Percentiles rank a stretch among this genome's conserved stretches.
phyloP scores from a whole-genome alignment of 371 early-diverging fungal species.

The Modicella reniformis region DNA sequence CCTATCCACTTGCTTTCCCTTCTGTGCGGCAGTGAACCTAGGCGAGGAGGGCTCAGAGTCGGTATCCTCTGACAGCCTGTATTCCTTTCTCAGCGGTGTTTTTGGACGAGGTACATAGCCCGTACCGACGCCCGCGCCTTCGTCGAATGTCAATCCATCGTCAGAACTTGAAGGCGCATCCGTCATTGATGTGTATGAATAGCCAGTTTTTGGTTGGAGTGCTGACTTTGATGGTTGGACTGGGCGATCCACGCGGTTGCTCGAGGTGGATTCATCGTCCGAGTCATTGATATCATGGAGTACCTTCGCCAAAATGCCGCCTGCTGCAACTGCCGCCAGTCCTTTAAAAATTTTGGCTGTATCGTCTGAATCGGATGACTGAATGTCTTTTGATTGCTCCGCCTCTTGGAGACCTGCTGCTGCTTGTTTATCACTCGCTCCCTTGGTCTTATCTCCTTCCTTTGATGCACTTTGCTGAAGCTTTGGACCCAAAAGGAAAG shows the following conservation, averaged over 20 bases:
- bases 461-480: not conserved
- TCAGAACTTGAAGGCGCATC: slow-evolving; percentile 19
- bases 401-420: not conserved
- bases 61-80: not conserved
- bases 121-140: slow-evolving; percentile 27
- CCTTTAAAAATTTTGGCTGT: not conserved
- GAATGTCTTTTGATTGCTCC: not conserved
- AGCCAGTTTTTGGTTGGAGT: not conserved
- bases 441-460: not conserved
- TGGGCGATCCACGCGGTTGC: not conserved
- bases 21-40: slow-evolving; percentile 21
- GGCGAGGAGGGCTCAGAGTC: slow-evolving; percentile 10
- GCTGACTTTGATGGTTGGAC: not conserved
- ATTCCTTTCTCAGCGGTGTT: not conserved
- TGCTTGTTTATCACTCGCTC: not conserved
- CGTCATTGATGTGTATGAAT: not conserved
- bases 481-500: slow-evolving; percentile 5
- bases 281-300: slow-evolving; percentile 20
- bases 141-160: slow-evolving; percentile 25
- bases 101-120: slow-evolving; percentile 2
- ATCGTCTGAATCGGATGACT: slow-evolving; percentile 9
- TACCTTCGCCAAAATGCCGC: slow-evolving; percentile 5
- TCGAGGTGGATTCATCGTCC: slow-evolving; percentile 10
- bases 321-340: slow-evolving; percentile 24
- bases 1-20: slow-evolving; percentile 31